These are phyloP conservation scores for Trypanosoma cruzi DNA, from an alignment of 208 protist genomes.

Conservation along the genomic window DNA sequence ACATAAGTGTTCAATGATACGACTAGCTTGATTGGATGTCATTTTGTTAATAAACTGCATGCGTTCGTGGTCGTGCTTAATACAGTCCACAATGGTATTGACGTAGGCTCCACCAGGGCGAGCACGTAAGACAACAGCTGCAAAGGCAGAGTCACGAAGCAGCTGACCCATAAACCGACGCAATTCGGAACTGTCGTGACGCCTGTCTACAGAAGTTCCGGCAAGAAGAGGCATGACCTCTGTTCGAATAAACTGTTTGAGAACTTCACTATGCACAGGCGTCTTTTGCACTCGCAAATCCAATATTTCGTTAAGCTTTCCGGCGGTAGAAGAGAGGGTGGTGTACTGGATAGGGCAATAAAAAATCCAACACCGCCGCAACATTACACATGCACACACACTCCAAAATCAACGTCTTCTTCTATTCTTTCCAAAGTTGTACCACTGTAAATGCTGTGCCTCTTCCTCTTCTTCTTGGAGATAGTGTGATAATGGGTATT, in stretches of 20 bases:
- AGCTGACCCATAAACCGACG: conserved; percentile 62
- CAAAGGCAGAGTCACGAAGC: conserved; percentile 74
- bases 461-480: background rate
- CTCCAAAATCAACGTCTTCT: background rate
- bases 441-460: background rate
- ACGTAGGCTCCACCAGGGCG: conserved; percentile 57
- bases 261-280: conserved; percentile 35
- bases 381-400: conserved; percentile 17
- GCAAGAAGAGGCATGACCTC: conserved; percentile 74
- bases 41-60: conserved; percentile 80
- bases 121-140: conserved; percentile 59
- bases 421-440: too few relatives aligned
- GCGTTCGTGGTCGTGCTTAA: conserved; percentile 64
- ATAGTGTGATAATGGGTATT: too few relatives aligned
- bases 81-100: conserved; percentile 50
- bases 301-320: conserved; percentile 61
- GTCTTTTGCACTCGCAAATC: conserved; percentile 35
- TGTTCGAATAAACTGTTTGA: conserved; percentile 61
- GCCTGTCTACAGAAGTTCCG: conserved; percentile 59
- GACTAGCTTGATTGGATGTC: conserved; percentile 78
- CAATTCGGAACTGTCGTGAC: conserved; percentile 49
- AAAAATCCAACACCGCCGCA: conserved; percentile 5
- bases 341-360: conserved; percentile 20
- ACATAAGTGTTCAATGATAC: conserved; percentile 70
- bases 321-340: conserved; percentile 12